Evolutionary conservation across 768 basidiomycete genomes (phyloP).

Genomic region (Heimioporus sp.): DNA sequence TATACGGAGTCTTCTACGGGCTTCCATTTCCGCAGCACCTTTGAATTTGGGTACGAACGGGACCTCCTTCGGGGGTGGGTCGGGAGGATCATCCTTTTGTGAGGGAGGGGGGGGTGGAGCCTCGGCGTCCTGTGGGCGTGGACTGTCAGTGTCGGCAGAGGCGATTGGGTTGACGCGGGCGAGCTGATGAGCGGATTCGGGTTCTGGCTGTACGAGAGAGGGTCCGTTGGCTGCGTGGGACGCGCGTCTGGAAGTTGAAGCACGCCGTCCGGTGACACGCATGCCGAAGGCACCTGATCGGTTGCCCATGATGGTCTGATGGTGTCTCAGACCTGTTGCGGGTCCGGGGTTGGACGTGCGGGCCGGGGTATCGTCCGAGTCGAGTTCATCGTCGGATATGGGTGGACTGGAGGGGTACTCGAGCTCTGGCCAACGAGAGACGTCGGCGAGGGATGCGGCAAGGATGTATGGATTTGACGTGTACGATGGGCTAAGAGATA

Average conservation of each 20-base stretch:
- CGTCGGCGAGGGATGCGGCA: constrained; percentile 76
- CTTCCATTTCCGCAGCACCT: constrained; percentile 86
- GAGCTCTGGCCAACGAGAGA: constrained; percentile 84
- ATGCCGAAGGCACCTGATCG: constrained; percentile 73
- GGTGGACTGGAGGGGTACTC: constrained; percentile 66
- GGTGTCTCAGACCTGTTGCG: constrained; percentile 67
- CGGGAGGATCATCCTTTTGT: constrained; percentile 16
- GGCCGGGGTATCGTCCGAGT: constrained; percentile 32
- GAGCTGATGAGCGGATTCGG: constrained; percentile 7
- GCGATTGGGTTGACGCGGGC: constrained; percentile 8
- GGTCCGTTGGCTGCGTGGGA: constrained; percentile 23
- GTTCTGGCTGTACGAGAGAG: constrained; percentile 5
- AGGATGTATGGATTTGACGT: constrained; percentile 80
- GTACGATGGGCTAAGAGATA: constrained; percentile 77
- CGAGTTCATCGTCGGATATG: constrained; percentile 66
- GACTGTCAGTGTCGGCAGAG: constrained; percentile 10
- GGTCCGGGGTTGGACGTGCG: constrained; percentile 5
- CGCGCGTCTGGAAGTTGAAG: constrained; percentile 50
- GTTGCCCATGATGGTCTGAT: constrained; percentile 83
- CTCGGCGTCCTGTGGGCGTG: constrained; percentile 10
- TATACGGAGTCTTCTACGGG: constrained; percentile 62
- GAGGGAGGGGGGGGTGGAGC: background rate
- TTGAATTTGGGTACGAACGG: constrained; percentile 79
- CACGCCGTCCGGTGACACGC: constrained; percentile 66
- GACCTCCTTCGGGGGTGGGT: constrained; percentile 47